Evolutionary conservation across 805 yeast genomes (phyloP).

Genomic region (Candida coleopterorum): DNA sequence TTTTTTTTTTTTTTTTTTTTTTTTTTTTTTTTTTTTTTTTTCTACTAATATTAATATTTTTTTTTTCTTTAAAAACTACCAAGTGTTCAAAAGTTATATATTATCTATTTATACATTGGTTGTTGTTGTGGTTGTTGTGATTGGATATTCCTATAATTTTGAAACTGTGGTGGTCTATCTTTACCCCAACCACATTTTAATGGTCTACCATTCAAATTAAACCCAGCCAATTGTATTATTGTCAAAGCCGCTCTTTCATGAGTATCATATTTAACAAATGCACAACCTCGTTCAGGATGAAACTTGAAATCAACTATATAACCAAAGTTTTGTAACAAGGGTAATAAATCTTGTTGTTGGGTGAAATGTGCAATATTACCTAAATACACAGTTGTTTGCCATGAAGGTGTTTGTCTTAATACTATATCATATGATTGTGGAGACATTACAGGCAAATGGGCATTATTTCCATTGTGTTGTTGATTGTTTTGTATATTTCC

Average conservation of each 20-base stretch:
- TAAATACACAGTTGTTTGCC: constrained; percentile 82
- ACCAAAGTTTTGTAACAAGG: constrained; percentile 75
- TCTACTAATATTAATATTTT: too few species aligned
- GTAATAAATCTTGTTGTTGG: constrained; percentile 66
- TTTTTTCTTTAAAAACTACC: too few species aligned
- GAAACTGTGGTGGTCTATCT: constrained; percentile 36
- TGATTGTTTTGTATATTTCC: constrained; percentile 10
- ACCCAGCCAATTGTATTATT: constrained; percentile 71
- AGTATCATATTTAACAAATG: constrained; percentile 80
- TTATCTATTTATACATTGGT: background rate
- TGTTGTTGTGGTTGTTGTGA: constrained; percentile 10
- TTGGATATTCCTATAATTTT: constrained; percentile 20
- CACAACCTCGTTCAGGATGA: constrained; percentile 80
- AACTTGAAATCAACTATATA: constrained; percentile 76
- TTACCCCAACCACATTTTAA: constrained; percentile 88
- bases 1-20: background rate
- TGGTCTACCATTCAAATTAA: constrained; percentile 69
- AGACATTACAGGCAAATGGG: constrained; percentile 25
- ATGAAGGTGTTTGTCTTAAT: constrained; percentile 71
- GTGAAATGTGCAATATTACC: constrained; percentile 81
- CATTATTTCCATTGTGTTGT: constrained; percentile 7
- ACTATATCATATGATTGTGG: constrained; percentile 68
- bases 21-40: too few species aligned
- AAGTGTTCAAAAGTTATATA: too few species aligned
- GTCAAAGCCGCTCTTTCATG: constrained; percentile 90